Percentiles rank a stretch among this genome's conserved stretches.
Evolutionary conservation across 2,329 filamentous ascomycete species (phyloP).

Genomic region (Metarhizium anisopliae): DNA sequence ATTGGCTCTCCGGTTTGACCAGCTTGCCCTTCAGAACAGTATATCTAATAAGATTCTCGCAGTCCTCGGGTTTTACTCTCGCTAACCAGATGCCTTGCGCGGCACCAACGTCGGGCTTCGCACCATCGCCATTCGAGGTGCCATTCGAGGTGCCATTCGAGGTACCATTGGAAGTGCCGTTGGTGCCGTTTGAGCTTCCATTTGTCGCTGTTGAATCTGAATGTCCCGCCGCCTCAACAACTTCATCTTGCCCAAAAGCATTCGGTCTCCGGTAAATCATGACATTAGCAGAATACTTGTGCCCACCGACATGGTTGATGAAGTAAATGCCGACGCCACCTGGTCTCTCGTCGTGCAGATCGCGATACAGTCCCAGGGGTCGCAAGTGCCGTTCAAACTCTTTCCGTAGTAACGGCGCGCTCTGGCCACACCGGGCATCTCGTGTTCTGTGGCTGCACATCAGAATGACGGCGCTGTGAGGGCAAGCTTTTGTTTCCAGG

Average conservation of each 20-base stretch:
- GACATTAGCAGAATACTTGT: slow-evolving; percentile 93
- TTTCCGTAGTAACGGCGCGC: slow-evolving; percentile 75
- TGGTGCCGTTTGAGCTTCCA: slow-evolving; percentile 6
- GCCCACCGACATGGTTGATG: slow-evolving; percentile 90
- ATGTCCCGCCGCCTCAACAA: slow-evolving; percentile 7
- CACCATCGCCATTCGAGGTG: slow-evolving; percentile 17
- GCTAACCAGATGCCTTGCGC: slow-evolving; percentile 91
- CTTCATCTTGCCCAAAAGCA: slow-evolving; percentile 44
- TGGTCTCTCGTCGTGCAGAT: slow-evolving; percentile 78
- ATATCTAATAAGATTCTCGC: slow-evolving; percentile 82
- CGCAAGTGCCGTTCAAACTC: slow-evolving; percentile 87
- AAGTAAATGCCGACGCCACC: slow-evolving; percentile 95
- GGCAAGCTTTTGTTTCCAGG: slow-evolving; percentile 45
- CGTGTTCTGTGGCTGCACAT: slow-evolving; percentile 93
- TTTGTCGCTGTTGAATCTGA: slow-evolving; percentile 5
- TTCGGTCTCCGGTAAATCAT: slow-evolving; percentile 72
- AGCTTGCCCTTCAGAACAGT: slow-evolving; percentile 91
- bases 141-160: slow-evolving; percentile 18
- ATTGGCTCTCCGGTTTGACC: slow-evolving; percentile 76
- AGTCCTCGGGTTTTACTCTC: slow-evolving; percentile 75
- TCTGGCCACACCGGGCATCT: slow-evolving; percentile 90
- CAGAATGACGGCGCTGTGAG: slow-evolving; percentile 79
- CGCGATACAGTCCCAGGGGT: slow-evolving; percentile 74
- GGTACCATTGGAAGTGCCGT: no score
- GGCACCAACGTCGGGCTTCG: slow-evolving; percentile 44